Evolutionary conservation across 345 rosid genomes (phyloP).

Genomic region (Punica granatum): DNA sequence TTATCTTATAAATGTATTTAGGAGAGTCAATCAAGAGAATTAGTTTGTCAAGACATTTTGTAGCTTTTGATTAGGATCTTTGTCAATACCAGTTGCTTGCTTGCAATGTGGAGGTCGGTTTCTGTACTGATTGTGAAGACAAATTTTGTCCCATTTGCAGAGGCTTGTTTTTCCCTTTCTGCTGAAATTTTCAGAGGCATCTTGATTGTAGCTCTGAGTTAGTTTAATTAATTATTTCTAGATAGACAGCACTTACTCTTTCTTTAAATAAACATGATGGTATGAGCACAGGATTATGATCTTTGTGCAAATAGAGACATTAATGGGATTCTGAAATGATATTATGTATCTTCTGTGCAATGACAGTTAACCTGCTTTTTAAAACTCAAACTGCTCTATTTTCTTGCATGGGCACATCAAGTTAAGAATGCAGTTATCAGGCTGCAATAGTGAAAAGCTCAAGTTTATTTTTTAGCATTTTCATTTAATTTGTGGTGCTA

Average conservation of each 20-base stretch:
- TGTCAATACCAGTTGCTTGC: neutral
- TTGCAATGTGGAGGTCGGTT: neutral
- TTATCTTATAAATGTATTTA: no score
- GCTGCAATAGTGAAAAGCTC: neutral
- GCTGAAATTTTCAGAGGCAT: neutral
- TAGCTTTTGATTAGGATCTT: neutral
- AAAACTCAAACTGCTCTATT: neutral
- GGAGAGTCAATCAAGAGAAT: neutral
- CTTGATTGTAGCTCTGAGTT: no score
- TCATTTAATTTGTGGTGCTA: neutral
- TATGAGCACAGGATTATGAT: neutral
- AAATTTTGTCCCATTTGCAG: neutral
- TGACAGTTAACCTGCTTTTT: neutral
- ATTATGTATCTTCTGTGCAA: neutral
- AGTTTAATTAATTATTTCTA: neutral
- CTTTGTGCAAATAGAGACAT: neutral
- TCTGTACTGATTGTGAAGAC: neutral
- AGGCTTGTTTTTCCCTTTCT: neutral
- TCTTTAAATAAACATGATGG: neutral
- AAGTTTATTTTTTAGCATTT: neutral
- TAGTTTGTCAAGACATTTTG: neutral
- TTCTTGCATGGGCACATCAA: neutral
- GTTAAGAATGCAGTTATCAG: neutral
- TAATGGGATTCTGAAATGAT: neutral
- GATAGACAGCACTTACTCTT: neutral